Conservation (phyloP, 768 basidiomycete species). For the Xerocomus spinulosus region DNA sequence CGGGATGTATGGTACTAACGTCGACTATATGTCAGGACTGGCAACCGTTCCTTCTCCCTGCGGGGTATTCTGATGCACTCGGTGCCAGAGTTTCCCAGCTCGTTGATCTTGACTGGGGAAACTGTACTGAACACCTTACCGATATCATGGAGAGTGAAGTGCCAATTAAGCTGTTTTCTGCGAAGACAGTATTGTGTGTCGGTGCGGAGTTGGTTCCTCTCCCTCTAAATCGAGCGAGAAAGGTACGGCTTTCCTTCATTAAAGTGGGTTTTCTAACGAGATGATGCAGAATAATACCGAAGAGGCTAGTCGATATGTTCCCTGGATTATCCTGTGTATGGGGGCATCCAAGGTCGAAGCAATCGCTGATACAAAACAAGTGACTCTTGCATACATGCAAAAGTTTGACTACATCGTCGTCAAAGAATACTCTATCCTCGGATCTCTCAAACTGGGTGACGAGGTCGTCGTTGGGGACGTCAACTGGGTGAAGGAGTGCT, state of each 20-base stretch:
- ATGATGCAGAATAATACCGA: slow-evolving; percentile 21
- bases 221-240: slow-evolving; percentile 25
- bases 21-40: slow-evolving; percentile 44
- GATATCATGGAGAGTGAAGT: slow-evolving; percentile 58
- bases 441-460: slow-evolving; percentile 25
- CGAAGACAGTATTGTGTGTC: slow-evolving; percentile 56
- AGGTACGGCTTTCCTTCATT: slow-evolving; percentile 12
- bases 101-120: slow-evolving; percentile 49
- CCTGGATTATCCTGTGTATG: slow-evolving; percentile 71
- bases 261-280: background rate
- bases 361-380: slow-evolving; percentile 41
- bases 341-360: slow-evolving; percentile 71
- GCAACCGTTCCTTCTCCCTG: slow-evolving; percentile 53
- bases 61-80: slow-evolving; percentile 42
- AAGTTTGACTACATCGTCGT: slow-evolving; percentile 63
- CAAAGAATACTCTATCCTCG: slow-evolving; percentile 36
- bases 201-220: slow-evolving; percentile 52
- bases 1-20: slow-evolving; percentile 7
- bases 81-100: slow-evolving; percentile 42
- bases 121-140: slow-evolving; percentile 45
- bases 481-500: slow-evolving; percentile 74
- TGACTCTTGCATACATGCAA: slow-evolving; percentile 21
- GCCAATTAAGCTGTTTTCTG: slow-evolving; percentile 52
- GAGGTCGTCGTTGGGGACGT: slow-evolving; percentile 46
- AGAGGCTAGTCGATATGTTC: slow-evolving; percentile 44